A percentile compares a stretch with the other conserved stretches of the same genome.
Conservation (phyloP, 2,329 filamentous ascomycete genomes). For the Penicillium sp. region DNA sequence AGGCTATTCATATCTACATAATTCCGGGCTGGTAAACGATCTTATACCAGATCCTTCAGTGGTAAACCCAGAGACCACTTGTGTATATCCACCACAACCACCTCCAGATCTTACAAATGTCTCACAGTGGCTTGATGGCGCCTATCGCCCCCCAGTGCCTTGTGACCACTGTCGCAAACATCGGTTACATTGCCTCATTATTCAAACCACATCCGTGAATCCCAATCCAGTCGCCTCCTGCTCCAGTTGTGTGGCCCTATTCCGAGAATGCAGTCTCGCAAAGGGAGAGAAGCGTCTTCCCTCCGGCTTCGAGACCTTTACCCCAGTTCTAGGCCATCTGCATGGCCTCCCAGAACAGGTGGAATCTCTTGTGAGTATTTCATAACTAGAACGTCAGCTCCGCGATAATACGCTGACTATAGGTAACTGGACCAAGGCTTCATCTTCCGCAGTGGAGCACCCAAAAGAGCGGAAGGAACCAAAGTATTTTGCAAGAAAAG, state of each 20-base stretch:
- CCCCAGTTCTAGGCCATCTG: conserved; percentile 50
- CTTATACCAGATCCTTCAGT: neutral
- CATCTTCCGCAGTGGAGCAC: neutral
- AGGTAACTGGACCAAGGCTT: neutral
- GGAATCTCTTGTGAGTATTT: conserved; percentile 17
- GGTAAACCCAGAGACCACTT: neutral
- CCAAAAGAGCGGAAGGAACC: conserved; percentile 21
- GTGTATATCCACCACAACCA: neutral
- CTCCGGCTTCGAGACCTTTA: conserved; percentile 48
- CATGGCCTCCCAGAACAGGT: conserved; percentile 49
- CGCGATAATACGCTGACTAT: too few species aligned
- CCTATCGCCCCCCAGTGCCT: conserved; percentile 43
- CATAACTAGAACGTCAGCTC: too few species aligned
- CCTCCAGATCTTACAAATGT: conserved; percentile 24
- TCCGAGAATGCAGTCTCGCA: conserved; percentile 51
- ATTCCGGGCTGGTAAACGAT: neutral
- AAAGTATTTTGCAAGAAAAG: conserved; percentile 48
- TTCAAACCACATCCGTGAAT: conserved; percentile 49
- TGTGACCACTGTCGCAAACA: conserved; percentile 48
- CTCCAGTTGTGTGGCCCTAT: conserved; percentile 52
- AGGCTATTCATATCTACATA: neutral
- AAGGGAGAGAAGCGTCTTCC: conserved; percentile 47
- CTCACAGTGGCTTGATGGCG: conserved; percentile 40
- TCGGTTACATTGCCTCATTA: conserved; percentile 50
- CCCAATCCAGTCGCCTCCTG: conserved; percentile 51